A percentile compares a stretch with the other conserved stretches of the same genome.
Evolutionary conservation across 305 asterid genomes (phyloP).

Genomic region (Fraxinus baroniana): DNA sequence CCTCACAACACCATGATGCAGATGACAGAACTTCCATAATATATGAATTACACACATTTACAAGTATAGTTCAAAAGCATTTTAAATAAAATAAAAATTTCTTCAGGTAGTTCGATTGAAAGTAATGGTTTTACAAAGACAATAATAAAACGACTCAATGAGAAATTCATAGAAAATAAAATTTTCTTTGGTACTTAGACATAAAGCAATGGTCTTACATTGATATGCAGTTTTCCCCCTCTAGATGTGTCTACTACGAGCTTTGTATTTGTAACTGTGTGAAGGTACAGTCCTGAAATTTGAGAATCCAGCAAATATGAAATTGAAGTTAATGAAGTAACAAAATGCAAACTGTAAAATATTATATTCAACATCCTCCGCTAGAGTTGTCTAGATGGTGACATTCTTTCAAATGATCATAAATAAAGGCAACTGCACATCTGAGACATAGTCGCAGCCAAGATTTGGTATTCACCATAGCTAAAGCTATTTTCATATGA

Average conservation of each 20-base stretch:
- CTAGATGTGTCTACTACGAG: slow-evolving; percentile 94
- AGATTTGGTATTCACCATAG: slow-evolving; percentile 1
- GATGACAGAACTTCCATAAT: background rate
- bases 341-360: slow-evolving; percentile 4
- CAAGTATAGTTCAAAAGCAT: background rate
- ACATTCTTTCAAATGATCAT: background rate
- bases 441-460: slow-evolving; percentile 1
- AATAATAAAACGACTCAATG: slow-evolving; percentile 17
- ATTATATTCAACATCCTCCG: background rate
- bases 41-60: background rate
- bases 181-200: background rate
- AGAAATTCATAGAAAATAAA: slow-evolving; percentile 1
- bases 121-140: slow-evolving; percentile 3
- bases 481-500: background rate
- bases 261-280: slow-evolving; percentile 75
- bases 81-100: background rate
- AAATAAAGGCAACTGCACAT: background rate
- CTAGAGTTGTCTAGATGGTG: background rate
- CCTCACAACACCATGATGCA: background rate
- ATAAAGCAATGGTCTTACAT: slow-evolving; percentile 49
- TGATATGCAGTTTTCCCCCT: slow-evolving; percentile 83
- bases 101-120: background rate
- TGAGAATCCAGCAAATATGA: slow-evolving; percentile 27
- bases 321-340: slow-evolving; percentile 14
- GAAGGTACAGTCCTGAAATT: slow-evolving; percentile 81